Evolutionary conservation across 179 eudicot genomes (phyloP).

Genomic region (Actinidia chinensis): DNA sequence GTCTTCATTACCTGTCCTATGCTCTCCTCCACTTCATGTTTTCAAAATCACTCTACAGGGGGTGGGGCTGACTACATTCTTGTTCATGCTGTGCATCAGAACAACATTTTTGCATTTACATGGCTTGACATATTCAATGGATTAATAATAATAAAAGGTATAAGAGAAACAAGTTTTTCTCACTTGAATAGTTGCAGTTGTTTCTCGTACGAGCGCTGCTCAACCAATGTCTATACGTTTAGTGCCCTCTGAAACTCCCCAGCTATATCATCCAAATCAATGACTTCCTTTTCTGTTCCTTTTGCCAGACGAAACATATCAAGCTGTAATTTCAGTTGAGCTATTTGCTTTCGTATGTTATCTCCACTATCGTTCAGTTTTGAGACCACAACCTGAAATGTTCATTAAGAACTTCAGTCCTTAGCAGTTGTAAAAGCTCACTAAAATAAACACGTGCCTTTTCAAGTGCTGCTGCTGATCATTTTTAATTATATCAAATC

Average conservation of each 20-base stretch:
- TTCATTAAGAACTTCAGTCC: background rate
- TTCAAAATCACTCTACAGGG: no score
- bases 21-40: no score
- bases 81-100: no score
- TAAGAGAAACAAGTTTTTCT: no score
- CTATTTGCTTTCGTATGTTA: conserved; percentile 65
- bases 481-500: background rate
- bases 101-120: no score
- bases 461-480: background rate
- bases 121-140: no score
- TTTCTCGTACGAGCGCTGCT: background rate
- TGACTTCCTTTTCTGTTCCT: conserved; percentile 33
- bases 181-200: no score
- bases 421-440: background rate
- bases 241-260: conserved; percentile 45
- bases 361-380: conserved; percentile 75
- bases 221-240: conserved; percentile 28
- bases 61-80: no score
- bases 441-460: background rate
- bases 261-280: conserved; percentile 62
- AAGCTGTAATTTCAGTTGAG: conserved; percentile 55
- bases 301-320: conserved; percentile 36
- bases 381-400: conserved; percentile 53
- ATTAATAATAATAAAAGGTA: no score
- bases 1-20: no score